Evolutionary conservation across 1,139 yeast genomes (phyloP), one percentile per base, ranked within the genome.

Genomic region (Geotrichum candidum): DNA sequence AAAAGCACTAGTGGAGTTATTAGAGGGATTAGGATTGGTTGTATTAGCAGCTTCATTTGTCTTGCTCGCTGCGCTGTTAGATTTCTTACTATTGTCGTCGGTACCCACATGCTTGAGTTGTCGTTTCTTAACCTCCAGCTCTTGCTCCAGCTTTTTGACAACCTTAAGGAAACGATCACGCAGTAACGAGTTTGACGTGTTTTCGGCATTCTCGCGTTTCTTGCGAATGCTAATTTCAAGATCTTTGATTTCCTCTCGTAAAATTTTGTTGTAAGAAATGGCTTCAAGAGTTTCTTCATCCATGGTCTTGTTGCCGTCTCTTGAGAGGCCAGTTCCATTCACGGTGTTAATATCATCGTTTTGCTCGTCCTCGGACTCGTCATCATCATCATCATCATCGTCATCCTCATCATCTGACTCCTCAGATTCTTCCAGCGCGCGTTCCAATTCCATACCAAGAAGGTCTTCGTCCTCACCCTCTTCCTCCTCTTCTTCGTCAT

Each of bases 171-270:
- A 88, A 76, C 97, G 87, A 76, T 88, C 89, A 72, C 87, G 86
- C 84, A 94, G 82, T 78, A 94, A 87, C 69, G 92, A 92, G 72
- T 91, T 91, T 22, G 92, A 84, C 1, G 96, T 92, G 63, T 87
- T 86, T 22, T 82, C 84, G 57, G 90, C 83, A 68, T 90, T 94
- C 60, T 81, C 81, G 71, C 84, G 84, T 70, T 92, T 94, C 68
- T 86, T 86, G 60, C 82, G 85, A 61, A 95, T 88, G 0, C 94
- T 92, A 53, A 83, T 77, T 70, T 89, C 92, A 65, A 95, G 79
- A 70, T 95, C 99, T 15, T 82, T 78, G 60, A 95, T 86, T 72
- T 92, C 98, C 73, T 92, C 98, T 65, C 84, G 84, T 64, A 94
- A 78, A 68, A 91, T 81, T 70, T 88, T 91, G 67, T 83, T 83